Conservation (phyloP, 78 protist species). For the Dictyostelium brefeldianum region DNA sequence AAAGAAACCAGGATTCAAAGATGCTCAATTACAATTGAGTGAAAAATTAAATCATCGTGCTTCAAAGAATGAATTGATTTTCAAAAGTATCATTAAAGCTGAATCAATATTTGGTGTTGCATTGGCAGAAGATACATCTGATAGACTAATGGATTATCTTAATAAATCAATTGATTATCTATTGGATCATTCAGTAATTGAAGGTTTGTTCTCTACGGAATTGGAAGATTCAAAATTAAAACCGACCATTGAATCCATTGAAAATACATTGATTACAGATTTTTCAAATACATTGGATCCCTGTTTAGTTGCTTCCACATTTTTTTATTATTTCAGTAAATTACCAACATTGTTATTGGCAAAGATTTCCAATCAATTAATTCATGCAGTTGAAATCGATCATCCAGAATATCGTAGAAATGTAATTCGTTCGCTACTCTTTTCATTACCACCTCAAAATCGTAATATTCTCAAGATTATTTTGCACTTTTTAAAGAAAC, state of each 20-base stretch:
- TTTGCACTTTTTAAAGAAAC: constrained; percentile 21
- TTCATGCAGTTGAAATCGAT: neutral
- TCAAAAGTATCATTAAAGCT: constrained; percentile 46
- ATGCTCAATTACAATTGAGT: constrained; percentile 13
- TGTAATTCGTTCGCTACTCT: constrained; percentile 22
- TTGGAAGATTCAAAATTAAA: constrained; percentile 23
- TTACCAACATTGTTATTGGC: constrained; percentile 28
- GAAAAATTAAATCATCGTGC: constrained; percentile 56
- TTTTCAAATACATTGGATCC: constrained; percentile 6
- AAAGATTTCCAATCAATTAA: neutral
- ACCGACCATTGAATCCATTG: constrained; percentile 30
- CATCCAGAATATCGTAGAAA: constrained; percentile 18
- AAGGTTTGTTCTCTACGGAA: constrained; percentile 6
- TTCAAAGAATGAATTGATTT: constrained; percentile 57
- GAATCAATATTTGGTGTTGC: constrained; percentile 55
- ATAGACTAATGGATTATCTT: constrained; percentile 19
- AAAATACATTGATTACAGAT: neutral
- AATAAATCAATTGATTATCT: constrained; percentile 34
- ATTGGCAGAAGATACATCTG: constrained; percentile 52
- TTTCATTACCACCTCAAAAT: constrained; percentile 39
- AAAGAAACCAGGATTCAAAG: constrained; percentile 7
- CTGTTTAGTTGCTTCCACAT: constrained; percentile 12
- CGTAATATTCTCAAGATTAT: constrained; percentile 12
- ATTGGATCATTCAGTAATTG: neutral
- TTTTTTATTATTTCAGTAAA: constrained; percentile 13